phyloP scores from a whole-genome alignment of 257 asterid species.

The Phtheirospermum japonicum region DNA sequence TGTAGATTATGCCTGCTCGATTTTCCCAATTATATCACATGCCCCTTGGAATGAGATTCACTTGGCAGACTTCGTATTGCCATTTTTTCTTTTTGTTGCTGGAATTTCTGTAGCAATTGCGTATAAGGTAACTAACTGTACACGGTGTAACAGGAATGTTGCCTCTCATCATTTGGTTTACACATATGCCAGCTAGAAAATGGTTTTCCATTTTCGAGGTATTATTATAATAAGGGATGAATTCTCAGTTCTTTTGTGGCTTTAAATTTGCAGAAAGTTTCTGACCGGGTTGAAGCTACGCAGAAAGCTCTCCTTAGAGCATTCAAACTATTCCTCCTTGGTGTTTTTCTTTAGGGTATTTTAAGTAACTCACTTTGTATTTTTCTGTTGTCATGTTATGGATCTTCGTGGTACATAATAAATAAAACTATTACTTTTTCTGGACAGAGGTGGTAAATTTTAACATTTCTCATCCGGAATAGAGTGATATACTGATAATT shows the following conservation, averaged over 20 bases:
- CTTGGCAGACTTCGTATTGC: slow-evolving; percentile 87
- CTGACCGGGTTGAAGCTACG: slow-evolving; percentile 52
- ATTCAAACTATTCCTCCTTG: too few relatives aligned
- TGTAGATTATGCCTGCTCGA: slow-evolving; percentile 70
- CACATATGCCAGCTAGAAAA: background rate
- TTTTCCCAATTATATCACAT: slow-evolving; percentile 67
- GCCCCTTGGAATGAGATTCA: slow-evolving; percentile 83
- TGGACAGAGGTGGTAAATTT: slow-evolving; percentile 6
- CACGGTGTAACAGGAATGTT: slow-evolving; percentile 4
- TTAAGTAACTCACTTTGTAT: too few relatives aligned
- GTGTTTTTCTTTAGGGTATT: too few relatives aligned
- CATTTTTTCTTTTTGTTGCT: too few relatives aligned
- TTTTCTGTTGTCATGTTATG: slow-evolving; percentile 15
- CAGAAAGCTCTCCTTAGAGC: slow-evolving; percentile 56
- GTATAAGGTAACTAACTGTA: slow-evolving; percentile 48
- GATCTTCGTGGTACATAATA: slow-evolving; percentile 1
- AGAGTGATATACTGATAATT: too few relatives aligned
- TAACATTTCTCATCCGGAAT: too few relatives aligned
- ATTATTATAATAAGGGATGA: background rate
- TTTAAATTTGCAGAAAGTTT: slow-evolving; percentile 47
- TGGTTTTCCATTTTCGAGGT: slow-evolving; percentile 3
- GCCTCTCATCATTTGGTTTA: background rate
- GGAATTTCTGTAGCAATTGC: slow-evolving; percentile 62
- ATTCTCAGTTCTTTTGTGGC: slow-evolving; percentile 19
- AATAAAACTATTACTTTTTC: background rate